Percentiles rank a stretch among this genome's conserved stretches.
These are phyloP conservation scores for Ehretia macrophylla DNA, from an alignment of 257 asterid genomes.

Conservation along the genomic window DNA sequence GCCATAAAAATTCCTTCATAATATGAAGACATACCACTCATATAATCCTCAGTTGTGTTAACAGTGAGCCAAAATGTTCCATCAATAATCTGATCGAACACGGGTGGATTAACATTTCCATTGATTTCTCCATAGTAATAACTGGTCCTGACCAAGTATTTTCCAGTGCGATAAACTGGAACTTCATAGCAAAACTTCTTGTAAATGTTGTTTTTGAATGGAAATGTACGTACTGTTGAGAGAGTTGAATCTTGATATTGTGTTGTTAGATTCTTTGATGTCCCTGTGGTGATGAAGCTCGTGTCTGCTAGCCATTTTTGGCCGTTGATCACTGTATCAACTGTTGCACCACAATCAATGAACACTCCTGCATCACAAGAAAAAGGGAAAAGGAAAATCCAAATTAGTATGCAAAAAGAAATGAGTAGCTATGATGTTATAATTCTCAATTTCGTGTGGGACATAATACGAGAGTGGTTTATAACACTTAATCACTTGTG, in stretches of 20 bases:
- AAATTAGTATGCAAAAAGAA: background rate
- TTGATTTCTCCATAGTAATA: slow-evolving; percentile 83
- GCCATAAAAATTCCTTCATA: slow-evolving; percentile 78
- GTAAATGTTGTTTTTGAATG: slow-evolving; percentile 40
- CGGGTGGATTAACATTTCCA: slow-evolving; percentile 62
- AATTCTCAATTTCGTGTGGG: too few species aligned
- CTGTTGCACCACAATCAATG: slow-evolving; percentile 70
- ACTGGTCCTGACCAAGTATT: slow-evolving; percentile 63
- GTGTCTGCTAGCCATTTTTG: slow-evolving; percentile 60
- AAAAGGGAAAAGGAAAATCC: background rate
- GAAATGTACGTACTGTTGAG: slow-evolving; percentile 72
- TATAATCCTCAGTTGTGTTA: slow-evolving; percentile 75
- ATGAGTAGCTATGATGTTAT: too few species aligned
- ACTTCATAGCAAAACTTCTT: slow-evolving; percentile 84
- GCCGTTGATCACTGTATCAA: slow-evolving; percentile 36
- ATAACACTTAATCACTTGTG: too few species aligned
- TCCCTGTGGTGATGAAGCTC: slow-evolving; percentile 48
- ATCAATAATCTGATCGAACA: slow-evolving; percentile 89
- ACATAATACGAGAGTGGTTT: too few species aligned
- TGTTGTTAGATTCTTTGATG: slow-evolving; percentile 31
- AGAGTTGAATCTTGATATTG: slow-evolving; percentile 33
- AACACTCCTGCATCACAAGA: slow-evolving; percentile 39
- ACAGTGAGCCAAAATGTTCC: slow-evolving; percentile 89
- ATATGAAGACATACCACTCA: slow-evolving; percentile 28
- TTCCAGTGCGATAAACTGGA: slow-evolving; percentile 55